Evolutionary conservation across 2,329 filamentous ascomycete genomes (phyloP).

Genomic region (Didymella pinodella): DNA sequence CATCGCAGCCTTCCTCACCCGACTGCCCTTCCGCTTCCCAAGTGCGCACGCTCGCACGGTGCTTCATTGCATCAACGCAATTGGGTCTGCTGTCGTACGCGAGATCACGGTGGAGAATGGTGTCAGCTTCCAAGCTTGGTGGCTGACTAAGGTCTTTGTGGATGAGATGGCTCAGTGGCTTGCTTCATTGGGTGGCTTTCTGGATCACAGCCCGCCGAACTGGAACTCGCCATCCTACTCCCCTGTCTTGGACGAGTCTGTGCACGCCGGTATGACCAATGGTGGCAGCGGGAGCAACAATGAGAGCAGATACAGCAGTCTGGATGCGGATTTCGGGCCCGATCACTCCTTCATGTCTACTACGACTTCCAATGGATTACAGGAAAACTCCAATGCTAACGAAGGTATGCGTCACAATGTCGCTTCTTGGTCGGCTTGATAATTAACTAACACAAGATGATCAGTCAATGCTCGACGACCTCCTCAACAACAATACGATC

Average conservation of each 20-base stretch:
- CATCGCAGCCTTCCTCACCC: slow-evolving; percentile 76
- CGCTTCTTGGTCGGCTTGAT: slow-evolving; percentile 25
- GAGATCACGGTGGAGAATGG: slow-evolving; percentile 82
- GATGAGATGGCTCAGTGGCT: slow-evolving; percentile 94
- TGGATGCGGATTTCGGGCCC: slow-evolving; percentile 49
- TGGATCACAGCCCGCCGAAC: slow-evolving; percentile 60
- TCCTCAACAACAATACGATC: slow-evolving; percentile 44
- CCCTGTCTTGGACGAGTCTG: slow-evolving; percentile 41
- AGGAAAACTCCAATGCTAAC: slow-evolving; percentile 31
- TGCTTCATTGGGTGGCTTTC: slow-evolving; percentile 88
- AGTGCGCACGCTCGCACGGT: slow-evolving; percentile 76
- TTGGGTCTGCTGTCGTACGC: slow-evolving; percentile 79
- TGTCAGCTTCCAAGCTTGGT: slow-evolving; percentile 88
- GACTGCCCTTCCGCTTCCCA: slow-evolving; percentile 74
- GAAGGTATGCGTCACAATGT: slow-evolving; percentile 42
- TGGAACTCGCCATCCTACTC: slow-evolving; percentile 38
- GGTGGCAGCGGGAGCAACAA: slow-evolving; percentile 50
- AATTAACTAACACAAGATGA: slow-evolving; percentile 48
- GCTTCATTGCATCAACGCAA: slow-evolving; percentile 76
- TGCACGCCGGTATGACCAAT: slow-evolving; percentile 43
- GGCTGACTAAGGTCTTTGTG: slow-evolving; percentile 94
- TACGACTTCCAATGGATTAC: slow-evolving; percentile 35
- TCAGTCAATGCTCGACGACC: slow-evolving; percentile 46
- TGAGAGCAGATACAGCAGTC: slow-evolving; percentile 50
- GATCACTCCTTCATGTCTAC: slow-evolving; percentile 46